A percentile compares a stretch with the other conserved stretches of the same genome.
These are phyloP conservation scores for Tolypocladium amazonense DNA, from an alignment of 2,329 filamentous ascomycete species.

Conservation along the genomic window DNA sequence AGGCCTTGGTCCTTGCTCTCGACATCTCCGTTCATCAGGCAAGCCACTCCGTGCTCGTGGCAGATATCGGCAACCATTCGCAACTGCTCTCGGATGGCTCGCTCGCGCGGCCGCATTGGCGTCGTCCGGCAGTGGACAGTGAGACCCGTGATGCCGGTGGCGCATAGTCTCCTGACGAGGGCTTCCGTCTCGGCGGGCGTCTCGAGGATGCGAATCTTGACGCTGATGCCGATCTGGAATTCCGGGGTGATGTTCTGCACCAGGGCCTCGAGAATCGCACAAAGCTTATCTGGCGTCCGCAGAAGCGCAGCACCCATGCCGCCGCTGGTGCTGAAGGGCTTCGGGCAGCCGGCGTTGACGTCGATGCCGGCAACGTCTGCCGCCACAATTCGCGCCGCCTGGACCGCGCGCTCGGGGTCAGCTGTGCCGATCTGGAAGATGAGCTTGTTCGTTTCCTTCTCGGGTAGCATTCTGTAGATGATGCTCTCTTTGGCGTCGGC, in stretches of 20 bases:
- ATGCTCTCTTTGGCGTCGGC: conserved; percentile 51
- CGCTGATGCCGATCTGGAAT: conserved; percentile 85
- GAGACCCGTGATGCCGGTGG: conserved; percentile 82
- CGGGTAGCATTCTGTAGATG: conserved; percentile 77
- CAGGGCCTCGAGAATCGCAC: conserved; percentile 71
- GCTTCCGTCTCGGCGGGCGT: conserved; percentile 64
- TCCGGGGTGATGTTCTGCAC: conserved; percentile 67
- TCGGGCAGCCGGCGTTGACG: conserved; percentile 96
- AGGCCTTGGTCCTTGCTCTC: conserved; percentile 61
- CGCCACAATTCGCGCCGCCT: conserved; percentile 76
- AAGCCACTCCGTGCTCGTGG: conserved; percentile 75
- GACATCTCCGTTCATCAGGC: conserved; percentile 93
- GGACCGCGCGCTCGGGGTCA: conserved; percentile 69
- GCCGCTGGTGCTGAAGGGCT: conserved; percentile 85
- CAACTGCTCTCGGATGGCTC: conserved; percentile 76
- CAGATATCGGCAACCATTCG: conserved; percentile 76
- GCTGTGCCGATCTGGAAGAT: conserved; percentile 92
- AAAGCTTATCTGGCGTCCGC: conserved; percentile 72
- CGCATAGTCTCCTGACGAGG: conserved; percentile 67
- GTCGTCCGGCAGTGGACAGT: conserved; percentile 95
- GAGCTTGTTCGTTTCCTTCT: conserved; percentile 60
- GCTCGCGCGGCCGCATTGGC: conserved; percentile 85
- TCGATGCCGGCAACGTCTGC: conserved; percentile 88
- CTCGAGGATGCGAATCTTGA: conserved; percentile 87
- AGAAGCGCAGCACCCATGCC: conserved; percentile 95